Base-by-base conservation (phyloP, 768 basidiomycete species). In the Collybia sordida region DNA sequence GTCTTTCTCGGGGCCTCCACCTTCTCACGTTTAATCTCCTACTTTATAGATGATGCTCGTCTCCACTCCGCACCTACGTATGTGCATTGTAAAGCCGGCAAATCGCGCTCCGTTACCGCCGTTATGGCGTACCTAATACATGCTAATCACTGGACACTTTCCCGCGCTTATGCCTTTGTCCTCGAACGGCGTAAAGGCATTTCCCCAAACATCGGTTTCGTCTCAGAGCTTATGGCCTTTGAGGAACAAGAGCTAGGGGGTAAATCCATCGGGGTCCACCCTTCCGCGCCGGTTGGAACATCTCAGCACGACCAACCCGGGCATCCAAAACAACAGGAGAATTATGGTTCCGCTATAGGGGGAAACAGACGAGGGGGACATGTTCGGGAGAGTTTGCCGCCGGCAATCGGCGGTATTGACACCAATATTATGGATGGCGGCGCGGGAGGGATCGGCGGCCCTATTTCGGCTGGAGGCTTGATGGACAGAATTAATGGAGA, bases 61-160 rank as follows among this genome's bases (percentile, higher is more conserved):
- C 67, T 98, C 45, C 93, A 93, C 56, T 90, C 87, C 0, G 82
- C 91, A 17, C 86, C 93, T 6, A 90, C 90, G 1, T 98, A 96
- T 60, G 94, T 98, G 12, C 96, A 98, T 64, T 98, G 95, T 71
- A 93, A 90, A 70, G 94, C 91, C 4, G 96, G 95, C 4, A 97
- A 94, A 72, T 94, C 92, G 2, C 86, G 96, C 12, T 95, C 92
- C 1, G 95, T 97, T 23, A 97, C 95, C 0, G 93, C 94, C 11
- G 95, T 97, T 35, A 93, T 98, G 75, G 95, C 92, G 2, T 98
- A 97, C 64, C 87, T 98, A 49, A 97, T 98, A 56, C 95, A 97
- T 59, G 90, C 94, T 8, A 94, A 97, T 62, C 93, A 94, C 63
- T 98, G 96, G 96, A 90, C 93, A 17, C 81, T 98, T 36, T 88